Conservation (phyloP, 257 asterid genomes). For the Solanum dulcamara region DNA sequence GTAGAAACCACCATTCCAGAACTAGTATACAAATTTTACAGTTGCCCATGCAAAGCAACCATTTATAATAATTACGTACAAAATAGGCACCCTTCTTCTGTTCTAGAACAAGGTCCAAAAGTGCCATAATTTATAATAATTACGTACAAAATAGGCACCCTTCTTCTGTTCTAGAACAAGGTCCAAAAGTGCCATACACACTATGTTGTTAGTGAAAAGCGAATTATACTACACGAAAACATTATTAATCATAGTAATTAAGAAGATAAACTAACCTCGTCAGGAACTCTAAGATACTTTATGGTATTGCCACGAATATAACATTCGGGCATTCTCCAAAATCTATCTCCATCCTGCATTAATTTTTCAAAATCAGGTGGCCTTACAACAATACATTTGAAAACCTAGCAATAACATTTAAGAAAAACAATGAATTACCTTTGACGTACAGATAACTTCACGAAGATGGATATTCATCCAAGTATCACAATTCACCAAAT, state of each 20-base stretch:
- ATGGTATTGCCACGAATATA: slow-evolving; percentile 49
- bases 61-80: neutral
- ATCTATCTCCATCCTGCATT: slow-evolving; percentile 90
- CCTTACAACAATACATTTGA: neutral
- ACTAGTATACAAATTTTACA: neutral
- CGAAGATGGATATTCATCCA: slow-evolving; percentile 99
- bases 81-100: neutral
- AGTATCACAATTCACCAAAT: slow-evolving; percentile 89
- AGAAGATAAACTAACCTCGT: slow-evolving; percentile 48
- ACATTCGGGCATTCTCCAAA: slow-evolving; percentile 99
- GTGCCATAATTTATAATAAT: neutral
- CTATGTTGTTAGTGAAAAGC: neutral
- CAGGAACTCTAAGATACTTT: slow-evolving; percentile 84
- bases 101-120: neutral
- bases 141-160: neutral
- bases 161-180: neutral
- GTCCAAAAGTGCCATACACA: neutral
- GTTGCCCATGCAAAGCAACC: neutral
- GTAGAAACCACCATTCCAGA: neutral
- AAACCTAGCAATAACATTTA: neutral
- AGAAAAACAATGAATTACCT: slow-evolving; percentile 33
- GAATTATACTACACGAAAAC: neutral
- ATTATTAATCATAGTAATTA: neutral
- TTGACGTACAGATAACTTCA: slow-evolving; percentile 94
- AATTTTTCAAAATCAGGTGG: neutral